These are phyloP conservation scores for Takakia lepidozioides DNA, from an alignment of 225 moss, liverwort and hornwort species.

Conservation along the genomic window DNA sequence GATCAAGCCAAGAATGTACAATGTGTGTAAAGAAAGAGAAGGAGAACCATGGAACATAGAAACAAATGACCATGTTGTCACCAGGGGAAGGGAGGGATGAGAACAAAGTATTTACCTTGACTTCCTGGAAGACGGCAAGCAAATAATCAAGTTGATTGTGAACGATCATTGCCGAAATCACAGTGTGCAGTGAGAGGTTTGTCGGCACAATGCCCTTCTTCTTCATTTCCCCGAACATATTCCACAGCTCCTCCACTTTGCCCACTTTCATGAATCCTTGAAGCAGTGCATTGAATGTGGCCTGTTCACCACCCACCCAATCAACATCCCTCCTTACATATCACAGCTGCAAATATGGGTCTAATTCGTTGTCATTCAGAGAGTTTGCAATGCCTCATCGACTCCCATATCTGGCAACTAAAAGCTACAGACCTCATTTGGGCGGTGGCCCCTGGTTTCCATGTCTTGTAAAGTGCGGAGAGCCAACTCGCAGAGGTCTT, in stretches of 20 bases:
- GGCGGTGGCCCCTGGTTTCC: conserved; percentile 66
- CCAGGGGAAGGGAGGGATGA: neutral
- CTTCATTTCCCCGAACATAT: conserved; percentile 38
- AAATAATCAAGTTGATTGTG: conserved; percentile 20
- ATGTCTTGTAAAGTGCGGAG: conserved; percentile 68
- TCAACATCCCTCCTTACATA: too few species aligned
- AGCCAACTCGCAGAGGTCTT: conserved; percentile 60
- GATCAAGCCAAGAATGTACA: neutral
- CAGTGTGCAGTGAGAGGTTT: conserved; percentile 36
- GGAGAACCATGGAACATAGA: neutral
- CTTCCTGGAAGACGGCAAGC: conserved; percentile 18
- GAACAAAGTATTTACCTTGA: conserved; percentile 27
- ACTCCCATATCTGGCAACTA: too few species aligned
- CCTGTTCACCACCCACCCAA: conserved; percentile 31
- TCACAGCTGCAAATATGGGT: too few species aligned
- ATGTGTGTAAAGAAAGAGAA: neutral
- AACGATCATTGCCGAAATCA: conserved; percentile 27
- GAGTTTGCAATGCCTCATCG: too few species aligned
- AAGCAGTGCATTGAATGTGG: conserved; percentile 49
- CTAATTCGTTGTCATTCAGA: too few species aligned
- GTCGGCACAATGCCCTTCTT: conserved; percentile 27
- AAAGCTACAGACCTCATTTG: conserved; percentile 52
- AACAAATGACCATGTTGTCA: neutral
- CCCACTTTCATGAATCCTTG: conserved; percentile 50
- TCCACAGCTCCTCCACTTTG: conserved; percentile 38